Percentiles rank a stretch among this genome's conserved stretches.
Conservation (phyloP, 257 asterid species). For the Penstemon barbatus region DNA sequence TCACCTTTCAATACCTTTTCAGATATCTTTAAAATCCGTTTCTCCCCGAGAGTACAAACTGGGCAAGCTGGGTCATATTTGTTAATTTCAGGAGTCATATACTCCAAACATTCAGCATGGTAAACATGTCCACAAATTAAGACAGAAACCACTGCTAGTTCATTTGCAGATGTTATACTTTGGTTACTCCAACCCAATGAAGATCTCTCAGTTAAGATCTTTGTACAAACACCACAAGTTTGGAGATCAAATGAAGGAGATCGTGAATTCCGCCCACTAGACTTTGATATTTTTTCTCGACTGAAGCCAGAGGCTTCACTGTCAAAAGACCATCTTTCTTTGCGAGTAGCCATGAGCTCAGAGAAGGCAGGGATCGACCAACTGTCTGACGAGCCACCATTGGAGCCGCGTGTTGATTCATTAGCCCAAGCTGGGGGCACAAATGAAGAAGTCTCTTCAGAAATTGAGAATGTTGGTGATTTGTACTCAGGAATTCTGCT, state of each 20-base stretch:
- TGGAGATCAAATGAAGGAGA: slow-evolving; percentile 61
- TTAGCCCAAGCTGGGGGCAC: slow-evolving; percentile 64
- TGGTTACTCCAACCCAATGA: slow-evolving; percentile 71
- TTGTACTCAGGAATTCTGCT: slow-evolving; percentile 60
- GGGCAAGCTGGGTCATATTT: slow-evolving; percentile 94
- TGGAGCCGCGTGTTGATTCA: slow-evolving; percentile 73
- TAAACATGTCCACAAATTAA: slow-evolving; percentile 84
- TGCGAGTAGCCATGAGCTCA: slow-evolving; percentile 58
- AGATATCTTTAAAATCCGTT: slow-evolving; percentile 68
- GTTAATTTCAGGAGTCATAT: slow-evolving; percentile 75
- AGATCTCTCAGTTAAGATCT: slow-evolving; percentile 69
- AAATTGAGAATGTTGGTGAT: slow-evolving; percentile 71
- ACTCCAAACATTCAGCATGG: slow-evolving; percentile 95
- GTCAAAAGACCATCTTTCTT: slow-evolving; percentile 95
- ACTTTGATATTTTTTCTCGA: slow-evolving; percentile 49
- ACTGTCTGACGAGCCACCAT: slow-evolving; percentile 80
- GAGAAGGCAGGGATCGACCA: slow-evolving; percentile 82
- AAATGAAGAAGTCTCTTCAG: slow-evolving; percentile 68
- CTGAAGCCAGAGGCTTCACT: slow-evolving; percentile 66
- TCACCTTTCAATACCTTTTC: slow-evolving; percentile 83
- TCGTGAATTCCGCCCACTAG: slow-evolving; percentile 36
- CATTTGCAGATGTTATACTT: slow-evolving; percentile 60
- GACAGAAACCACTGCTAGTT: slow-evolving; percentile 84
- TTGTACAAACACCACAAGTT: slow-evolving; percentile 82
- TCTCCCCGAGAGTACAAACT: slow-evolving; percentile 88